Conservation (phyloP, 768 basidiomycete genomes). For the Inosperma sp. region DNA sequence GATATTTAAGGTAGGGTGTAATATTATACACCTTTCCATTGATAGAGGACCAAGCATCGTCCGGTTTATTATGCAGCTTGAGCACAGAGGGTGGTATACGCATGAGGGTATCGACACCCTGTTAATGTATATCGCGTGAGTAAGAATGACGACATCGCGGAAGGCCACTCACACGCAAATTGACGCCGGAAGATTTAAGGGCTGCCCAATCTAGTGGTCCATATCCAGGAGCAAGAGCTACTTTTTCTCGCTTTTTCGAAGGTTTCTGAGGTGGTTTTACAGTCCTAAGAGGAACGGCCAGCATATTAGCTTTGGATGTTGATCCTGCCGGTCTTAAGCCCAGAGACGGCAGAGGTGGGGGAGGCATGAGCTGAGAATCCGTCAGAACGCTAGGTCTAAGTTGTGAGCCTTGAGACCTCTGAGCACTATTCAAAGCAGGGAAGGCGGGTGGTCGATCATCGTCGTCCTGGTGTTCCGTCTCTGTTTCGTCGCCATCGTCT, state of each 20-base stretch:
- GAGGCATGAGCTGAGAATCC: conserved; percentile 52
- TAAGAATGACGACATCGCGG: neutral
- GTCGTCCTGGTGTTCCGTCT: conserved; percentile 36
- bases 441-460: conserved; percentile 70
- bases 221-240: conserved; percentile 86
- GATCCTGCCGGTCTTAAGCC: conserved; percentile 37
- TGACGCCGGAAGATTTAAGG: conserved; percentile 72
- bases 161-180: conserved; percentile 66
- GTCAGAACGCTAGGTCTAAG: conserved; percentile 35
- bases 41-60: conserved; percentile 92
- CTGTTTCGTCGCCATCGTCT: conserved; percentile 33
- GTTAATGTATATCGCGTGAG: conserved; percentile 10
- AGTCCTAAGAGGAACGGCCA: conserved; percentile 59
- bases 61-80: conserved; percentile 73
- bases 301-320: conserved; percentile 32
- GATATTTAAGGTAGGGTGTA: conserved; percentile 84
- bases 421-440: conserved; percentile 67
- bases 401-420: conserved; percentile 42
- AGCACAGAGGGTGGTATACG: conserved; percentile 75
- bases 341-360: conserved; percentile 43
- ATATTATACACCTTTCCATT: conserved; percentile 96
- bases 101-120: conserved; percentile 68
- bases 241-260: conserved; percentile 65
- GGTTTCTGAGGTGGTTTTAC: conserved; percentile 52
- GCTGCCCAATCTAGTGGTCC: conserved; percentile 93